These are phyloP conservation scores for Bacterosira constricta DNA, from an alignment of 108 stramenopile species.

Conservation along the genomic window DNA sequence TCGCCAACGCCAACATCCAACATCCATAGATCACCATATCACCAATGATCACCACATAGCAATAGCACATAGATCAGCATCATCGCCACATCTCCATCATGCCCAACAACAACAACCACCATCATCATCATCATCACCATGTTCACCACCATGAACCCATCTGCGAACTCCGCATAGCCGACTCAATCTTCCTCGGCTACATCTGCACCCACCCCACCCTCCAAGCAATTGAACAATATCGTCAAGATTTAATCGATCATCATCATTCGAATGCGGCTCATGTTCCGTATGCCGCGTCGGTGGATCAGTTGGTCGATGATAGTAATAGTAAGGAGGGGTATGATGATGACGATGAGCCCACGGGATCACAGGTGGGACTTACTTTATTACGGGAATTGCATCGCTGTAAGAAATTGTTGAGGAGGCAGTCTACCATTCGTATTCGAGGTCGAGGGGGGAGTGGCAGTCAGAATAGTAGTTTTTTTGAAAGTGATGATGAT, in stretches of 20 bases:
- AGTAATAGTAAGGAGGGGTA: slow-evolving; percentile 10
- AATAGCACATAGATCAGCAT: no score
- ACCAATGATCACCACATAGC: no score
- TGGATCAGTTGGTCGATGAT: background rate
- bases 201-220: slow-evolving; percentile 28
- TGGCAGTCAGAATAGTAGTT: background rate
- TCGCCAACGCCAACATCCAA: no score
- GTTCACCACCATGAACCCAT: slow-evolving; percentile 13
- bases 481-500: background rate
- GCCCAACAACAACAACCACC: background rate
- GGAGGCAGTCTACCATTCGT: slow-evolving; percentile 12
- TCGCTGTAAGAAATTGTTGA: background rate
- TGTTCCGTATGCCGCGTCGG: slow-evolving; percentile 48
- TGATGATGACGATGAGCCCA: slow-evolving; percentile 66
- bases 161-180: slow-evolving; percentile 51
- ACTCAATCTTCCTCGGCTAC: slow-evolving; percentile 69
- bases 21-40: no score
- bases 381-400: slow-evolving; percentile 38
- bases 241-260: slow-evolving; percentile 22
- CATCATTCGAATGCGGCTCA: slow-evolving; percentile 61
- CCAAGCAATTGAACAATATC: slow-evolving; percentile 30
- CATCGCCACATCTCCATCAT: no score
- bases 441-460: slow-evolving; percentile 12
- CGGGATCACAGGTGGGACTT: slow-evolving; percentile 35
- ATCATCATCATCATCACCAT: background rate